Evolutionary conservation across 345 rosid genomes (phyloP), one percentile per base, ranked within the genome.

Genomic region (Eucalyptus caleyi): DNA sequence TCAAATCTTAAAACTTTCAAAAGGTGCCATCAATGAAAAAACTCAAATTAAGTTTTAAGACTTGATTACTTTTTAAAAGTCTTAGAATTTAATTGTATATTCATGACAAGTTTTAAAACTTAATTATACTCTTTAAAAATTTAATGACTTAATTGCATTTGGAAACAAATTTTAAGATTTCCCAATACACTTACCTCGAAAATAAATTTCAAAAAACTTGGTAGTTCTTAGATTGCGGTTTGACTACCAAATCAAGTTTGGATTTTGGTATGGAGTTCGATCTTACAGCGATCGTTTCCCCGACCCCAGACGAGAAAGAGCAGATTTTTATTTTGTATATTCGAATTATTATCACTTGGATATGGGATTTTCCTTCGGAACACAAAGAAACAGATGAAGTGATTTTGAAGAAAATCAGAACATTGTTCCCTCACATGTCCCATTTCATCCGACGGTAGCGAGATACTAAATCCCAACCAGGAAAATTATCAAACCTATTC

Each of bases 1-100:
- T 2, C 19, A 50, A 3, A 50, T 50, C 3, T 50, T 50, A 16
- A 50, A 50, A 50, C 4, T 50, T 50, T 0, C 1, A 50, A 51
- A 51, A 51, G 0, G 2, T 53, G 1, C 0, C 56, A 51, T 3
- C 0, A 51, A 16, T 51, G 21, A 51, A 53, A 53, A 19, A 19
- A 19, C 4, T 53, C n/a, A n/a, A n/a, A n/a, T n/a, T n/a, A 19
- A 53, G 2, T 53, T 53, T 53, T 53, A 19, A 53, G 1, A 53
- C 1, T 53, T 53, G 5, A 53, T 19, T 19, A 53, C 5, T 53
- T 53, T 53, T 53, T 1, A 53, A 19, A 53, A 53, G 0, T 53
- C 56, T 19, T 53, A 53, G 2, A 53, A 19, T 19, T 53, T 53
- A 53, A 53, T 53, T 53, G 0, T 53, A 53, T 19, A 53, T 18